These are phyloP conservation scores for Dioszegia crocea DNA, from an alignment of 768 basidiomycete genomes.

Conservation along the genomic window DNA sequence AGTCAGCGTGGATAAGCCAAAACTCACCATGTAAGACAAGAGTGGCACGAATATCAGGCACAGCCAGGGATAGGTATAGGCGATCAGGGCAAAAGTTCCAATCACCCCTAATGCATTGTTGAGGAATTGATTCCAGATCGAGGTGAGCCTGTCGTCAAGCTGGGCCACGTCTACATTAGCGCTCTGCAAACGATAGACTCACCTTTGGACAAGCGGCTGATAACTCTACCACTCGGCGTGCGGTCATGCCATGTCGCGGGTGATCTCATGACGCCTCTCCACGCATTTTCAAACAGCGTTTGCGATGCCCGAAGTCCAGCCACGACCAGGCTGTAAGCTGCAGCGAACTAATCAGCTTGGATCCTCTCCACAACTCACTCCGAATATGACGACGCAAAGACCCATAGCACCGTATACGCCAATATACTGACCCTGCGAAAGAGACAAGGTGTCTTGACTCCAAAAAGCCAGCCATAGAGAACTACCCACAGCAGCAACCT, in stretches of 20 bases:
- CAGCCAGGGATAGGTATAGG: conserved; percentile 38
- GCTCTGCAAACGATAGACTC: neutral
- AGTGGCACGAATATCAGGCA: conserved; percentile 39
- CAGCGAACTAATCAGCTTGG: conserved; percentile 3
- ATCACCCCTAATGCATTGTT: conserved; percentile 24
- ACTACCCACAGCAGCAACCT: conserved; percentile 60
- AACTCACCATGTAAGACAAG: conserved; percentile 19
- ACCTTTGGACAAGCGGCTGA: conserved; percentile 41
- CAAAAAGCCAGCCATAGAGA: conserved; percentile 71
- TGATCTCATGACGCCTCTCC: conserved; percentile 59
- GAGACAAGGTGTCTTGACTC: conserved; percentile 59
- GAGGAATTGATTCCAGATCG: neutral
- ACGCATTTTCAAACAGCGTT: conserved; percentile 58
- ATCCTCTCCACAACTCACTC: neutral
- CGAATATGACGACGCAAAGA: neutral
- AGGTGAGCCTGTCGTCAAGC: neutral
- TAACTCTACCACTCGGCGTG: conserved; percentile 51
- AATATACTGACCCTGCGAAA: conserved; percentile 66
- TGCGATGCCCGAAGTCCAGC: conserved; percentile 51
- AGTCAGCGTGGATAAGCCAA: conserved; percentile 7
- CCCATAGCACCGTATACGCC: conserved; percentile 53
- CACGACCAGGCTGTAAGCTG: conserved; percentile 29
- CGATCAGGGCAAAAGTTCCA: conserved; percentile 36
- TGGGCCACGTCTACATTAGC: neutral
- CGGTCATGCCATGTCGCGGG: conserved; percentile 69